phyloP scores from a whole-genome alignment of 805 yeast genomes.

The Komagataella kurtzmanii region DNA sequence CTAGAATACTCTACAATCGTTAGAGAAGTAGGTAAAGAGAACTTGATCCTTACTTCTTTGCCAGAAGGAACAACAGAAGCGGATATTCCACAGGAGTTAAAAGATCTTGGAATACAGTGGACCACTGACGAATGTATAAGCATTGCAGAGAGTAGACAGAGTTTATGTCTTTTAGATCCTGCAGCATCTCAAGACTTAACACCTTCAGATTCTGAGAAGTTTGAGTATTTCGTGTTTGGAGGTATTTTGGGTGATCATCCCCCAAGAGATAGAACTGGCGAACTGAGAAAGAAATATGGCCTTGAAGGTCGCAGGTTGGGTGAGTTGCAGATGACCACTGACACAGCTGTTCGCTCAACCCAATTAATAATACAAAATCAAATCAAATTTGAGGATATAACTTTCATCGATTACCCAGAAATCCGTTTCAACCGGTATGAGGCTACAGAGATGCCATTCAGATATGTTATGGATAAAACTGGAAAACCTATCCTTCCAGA shows the following conservation, averaged over 20 bases:
- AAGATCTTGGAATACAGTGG: constrained; percentile 62
- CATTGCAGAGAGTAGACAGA: constrained; percentile 24
- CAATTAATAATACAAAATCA: constrained; percentile 58
- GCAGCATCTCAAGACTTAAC: constrained; percentile 61
- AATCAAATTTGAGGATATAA: constrained; percentile 52
- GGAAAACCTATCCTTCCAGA: constrained; percentile 77
- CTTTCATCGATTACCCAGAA: constrained; percentile 89
- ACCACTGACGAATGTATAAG: constrained; percentile 60
- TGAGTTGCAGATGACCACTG: constrained; percentile 89
- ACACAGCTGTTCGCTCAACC: constrained; percentile 90
- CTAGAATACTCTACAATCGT: constrained; percentile 78
- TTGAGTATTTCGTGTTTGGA: constrained; percentile 89
- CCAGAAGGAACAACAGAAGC: constrained; percentile 45
- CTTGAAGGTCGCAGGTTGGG: constrained; percentile 83
- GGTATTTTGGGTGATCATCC: constrained; percentile 95
- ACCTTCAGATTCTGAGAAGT: constrained; percentile 52
- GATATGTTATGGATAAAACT: constrained; percentile 58
- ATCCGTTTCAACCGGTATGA: constrained; percentile 78
- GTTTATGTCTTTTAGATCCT: constrained; percentile 83
- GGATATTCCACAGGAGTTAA: constrained; percentile 51
- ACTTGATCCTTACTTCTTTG: constrained; percentile 64
- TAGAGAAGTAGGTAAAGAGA: constrained; percentile 67
- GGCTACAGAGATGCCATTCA: constrained; percentile 95
- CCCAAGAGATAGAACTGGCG: constrained; percentile 86
- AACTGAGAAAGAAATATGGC: constrained; percentile 68